phyloP scores from a whole-genome alignment of 2,329 filamentous ascomycete species.

The Elsinoe australis region DNA sequence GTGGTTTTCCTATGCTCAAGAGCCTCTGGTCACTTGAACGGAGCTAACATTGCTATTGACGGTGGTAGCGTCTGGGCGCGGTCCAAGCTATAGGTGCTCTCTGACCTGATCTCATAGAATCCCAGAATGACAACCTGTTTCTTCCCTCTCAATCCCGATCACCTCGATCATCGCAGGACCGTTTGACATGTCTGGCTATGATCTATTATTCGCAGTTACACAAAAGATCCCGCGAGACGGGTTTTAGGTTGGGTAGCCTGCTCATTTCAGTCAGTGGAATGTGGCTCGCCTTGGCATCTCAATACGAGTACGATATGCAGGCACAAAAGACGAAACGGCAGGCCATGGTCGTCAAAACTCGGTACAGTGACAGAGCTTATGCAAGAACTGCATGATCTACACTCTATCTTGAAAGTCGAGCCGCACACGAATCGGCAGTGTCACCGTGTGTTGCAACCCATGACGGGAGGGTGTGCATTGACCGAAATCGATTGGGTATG shows the following conservation, averaged over 20 bases:
- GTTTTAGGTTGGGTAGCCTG: not conserved
- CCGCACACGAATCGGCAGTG: slow-evolving; percentile 8
- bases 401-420: not conserved
- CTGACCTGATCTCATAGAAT: slow-evolving; percentile 11
- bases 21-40: slow-evolving; percentile 64
- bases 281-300: not conserved
- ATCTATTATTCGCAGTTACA: not conserved
- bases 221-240: not conserved
- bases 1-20: slow-evolving; percentile 66
- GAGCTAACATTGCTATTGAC: slow-evolving; percentile 60
- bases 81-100: slow-evolving; percentile 16
- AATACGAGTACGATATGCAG: slow-evolving; percentile 9
- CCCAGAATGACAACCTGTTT: slow-evolving; percentile 4
- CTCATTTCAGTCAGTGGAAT: slow-evolving; percentile 3
- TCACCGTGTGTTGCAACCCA: slow-evolving; percentile 9
- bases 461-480: slow-evolving; percentile 5
- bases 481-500: not conserved
- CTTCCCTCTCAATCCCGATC: not conserved
- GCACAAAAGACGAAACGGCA: slow-evolving; percentile 7
- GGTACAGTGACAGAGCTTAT: slow-evolving; percentile 7
- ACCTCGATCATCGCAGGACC: not conserved
- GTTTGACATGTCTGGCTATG: not conserved
- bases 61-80: slow-evolving; percentile 47
- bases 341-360: not conserved
- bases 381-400: slow-evolving; percentile 2